A percentile compares a stretch with the other conserved stretches of the same genome.
phyloP scores from a whole-genome alignment of 129 eudicot species.

The Artemisia argyi region DNA sequence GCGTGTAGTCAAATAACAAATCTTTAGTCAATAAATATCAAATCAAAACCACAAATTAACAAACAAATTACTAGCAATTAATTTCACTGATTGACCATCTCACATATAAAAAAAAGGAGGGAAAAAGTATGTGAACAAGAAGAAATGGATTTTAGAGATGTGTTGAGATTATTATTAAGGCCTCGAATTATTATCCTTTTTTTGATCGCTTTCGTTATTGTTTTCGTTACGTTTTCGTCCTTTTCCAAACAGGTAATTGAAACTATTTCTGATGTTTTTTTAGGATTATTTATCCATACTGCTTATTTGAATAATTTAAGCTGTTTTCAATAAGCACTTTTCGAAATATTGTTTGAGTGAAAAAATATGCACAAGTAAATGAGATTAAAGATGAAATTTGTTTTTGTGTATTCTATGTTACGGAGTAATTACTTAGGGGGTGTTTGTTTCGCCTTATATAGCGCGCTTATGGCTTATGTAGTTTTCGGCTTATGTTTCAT shows the following conservation, averaged over 20 bases:
- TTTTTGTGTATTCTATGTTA: too few species aligned
- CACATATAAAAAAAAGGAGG: constrained; percentile 10
- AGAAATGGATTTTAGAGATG: constrained; percentile 60
- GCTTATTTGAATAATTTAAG: too few species aligned
- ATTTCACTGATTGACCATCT: neutral
- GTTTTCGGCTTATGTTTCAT: too few species aligned
- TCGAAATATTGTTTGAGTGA: too few species aligned
- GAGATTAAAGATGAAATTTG: too few species aligned
- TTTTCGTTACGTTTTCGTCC: constrained; percentile 47
- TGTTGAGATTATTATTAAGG: constrained; percentile 41
- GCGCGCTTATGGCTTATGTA: too few species aligned
- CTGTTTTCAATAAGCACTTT: too few species aligned
- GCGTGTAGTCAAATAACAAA: too few species aligned
- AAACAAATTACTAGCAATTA: constrained; percentile 33
- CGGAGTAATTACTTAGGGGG: too few species aligned
- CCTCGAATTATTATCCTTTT: constrained; percentile 46
- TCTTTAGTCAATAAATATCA: neutral
- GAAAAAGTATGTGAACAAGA: constrained; percentile 22
- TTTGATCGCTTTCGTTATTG: constrained; percentile 41
- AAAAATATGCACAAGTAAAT: too few species aligned
- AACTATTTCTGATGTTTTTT: neutral
- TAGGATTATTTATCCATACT: neutral
- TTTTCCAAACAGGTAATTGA: constrained; percentile 49
- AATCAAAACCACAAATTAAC: constrained; percentile 15
- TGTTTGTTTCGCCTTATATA: too few species aligned